Conservation (phyloP, 2,329 filamentous ascomycete species). For the Parastagonospora nodorum region DNA sequence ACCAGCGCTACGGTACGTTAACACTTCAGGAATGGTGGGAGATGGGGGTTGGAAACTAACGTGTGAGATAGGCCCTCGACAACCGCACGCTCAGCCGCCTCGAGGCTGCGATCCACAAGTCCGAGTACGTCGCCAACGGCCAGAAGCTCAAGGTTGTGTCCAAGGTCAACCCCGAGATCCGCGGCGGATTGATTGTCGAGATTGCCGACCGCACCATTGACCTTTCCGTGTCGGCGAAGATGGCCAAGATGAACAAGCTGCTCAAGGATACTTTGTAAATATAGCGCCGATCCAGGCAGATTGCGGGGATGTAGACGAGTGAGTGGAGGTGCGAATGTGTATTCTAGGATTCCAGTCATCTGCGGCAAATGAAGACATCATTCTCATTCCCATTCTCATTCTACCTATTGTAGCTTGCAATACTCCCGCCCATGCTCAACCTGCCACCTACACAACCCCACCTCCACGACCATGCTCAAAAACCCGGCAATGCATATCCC, state of each 20-base stretch:
- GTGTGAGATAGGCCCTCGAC: slow-evolving; percentile 76
- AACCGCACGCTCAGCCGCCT: slow-evolving; percentile 82
- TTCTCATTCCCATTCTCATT: background rate
- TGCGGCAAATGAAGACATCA: slow-evolving; percentile 5
- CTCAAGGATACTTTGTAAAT: slow-evolving; percentile 95
- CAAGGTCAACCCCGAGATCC: slow-evolving; percentile 92
- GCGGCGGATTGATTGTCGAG: slow-evolving; percentile 93
- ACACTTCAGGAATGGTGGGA: background rate
- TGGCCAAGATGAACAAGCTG: slow-evolving; percentile 99
- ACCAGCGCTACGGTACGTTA: slow-evolving; percentile 82
- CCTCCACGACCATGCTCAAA: slow-evolving; percentile 80
- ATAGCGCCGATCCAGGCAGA: slow-evolving; percentile 27
- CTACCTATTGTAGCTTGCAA: slow-evolving; percentile 44
- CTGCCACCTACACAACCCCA: slow-evolving; percentile 82
- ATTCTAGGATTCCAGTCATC: slow-evolving; percentile 32
- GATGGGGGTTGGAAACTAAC: slow-evolving; percentile 14
- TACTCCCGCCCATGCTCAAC: slow-evolving; percentile 74
- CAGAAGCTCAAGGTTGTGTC: slow-evolving; percentile 98
- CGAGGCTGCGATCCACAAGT: slow-evolving; percentile 88
- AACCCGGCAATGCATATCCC: slow-evolving; percentile 91
- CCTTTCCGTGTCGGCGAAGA: slow-evolving; percentile 90
- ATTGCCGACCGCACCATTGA: slow-evolving; percentile 98
- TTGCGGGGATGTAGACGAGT: slow-evolving; percentile 11
- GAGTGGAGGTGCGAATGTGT: slow-evolving; percentile 36
- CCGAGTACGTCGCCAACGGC: slow-evolving; percentile 81